Evolutionary conservation across 345 rosid species (phyloP), one percentile per base, ranked within the genome.

Genomic region (Brassica rapa): DNA sequence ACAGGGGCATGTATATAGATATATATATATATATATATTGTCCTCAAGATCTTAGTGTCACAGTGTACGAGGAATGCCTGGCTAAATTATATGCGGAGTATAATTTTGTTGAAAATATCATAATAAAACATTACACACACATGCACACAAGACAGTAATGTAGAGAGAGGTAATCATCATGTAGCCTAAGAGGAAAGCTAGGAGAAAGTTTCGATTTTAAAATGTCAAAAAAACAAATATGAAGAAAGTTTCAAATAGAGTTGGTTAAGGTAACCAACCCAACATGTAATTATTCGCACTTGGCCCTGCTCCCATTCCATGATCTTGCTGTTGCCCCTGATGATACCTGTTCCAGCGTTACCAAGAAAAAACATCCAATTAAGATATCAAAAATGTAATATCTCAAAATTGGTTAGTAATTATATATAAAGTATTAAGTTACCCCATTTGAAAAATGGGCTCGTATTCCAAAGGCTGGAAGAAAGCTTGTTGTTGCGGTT

Each of bases 401-500:
- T 6, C n/a, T 49, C 56, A n/a, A 49, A 49, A 49, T n/a, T 49
- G 4, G 4, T 49, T 49, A 49, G 6, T 49, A n/a, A 5, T n/a
- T n/a, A 49, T 49, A 49, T n/a, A 49, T 46, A 2, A 49, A 49
- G 55, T 14, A 5, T 49, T n/a, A 49, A 4, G 77, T 21, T 90
- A 94, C 98, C 98, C 95, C 14, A 92, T 92, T 68, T 94, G 98
- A 76, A 92, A 79, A 23, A 97, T 90, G 27, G 98, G 97, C 67
- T 92, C 97, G 70, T 93, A 92, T 10, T 89, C 94, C 85, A 92
- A 72, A 14, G 91, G 93, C 72, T 94, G 98, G 27, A 88, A 94
- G 85, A 94, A 94, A 68, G 82, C 85, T 49, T 49, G 87, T 89
- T 67, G 89, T 25, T 84, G 83, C 24, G 84, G 93, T 74, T 53